Evolutionary conservation across 2,329 filamentous ascomycete species (phyloP), one percentile per base, ranked within the genome.

Genomic region (Aspergillus sp.): DNA sequence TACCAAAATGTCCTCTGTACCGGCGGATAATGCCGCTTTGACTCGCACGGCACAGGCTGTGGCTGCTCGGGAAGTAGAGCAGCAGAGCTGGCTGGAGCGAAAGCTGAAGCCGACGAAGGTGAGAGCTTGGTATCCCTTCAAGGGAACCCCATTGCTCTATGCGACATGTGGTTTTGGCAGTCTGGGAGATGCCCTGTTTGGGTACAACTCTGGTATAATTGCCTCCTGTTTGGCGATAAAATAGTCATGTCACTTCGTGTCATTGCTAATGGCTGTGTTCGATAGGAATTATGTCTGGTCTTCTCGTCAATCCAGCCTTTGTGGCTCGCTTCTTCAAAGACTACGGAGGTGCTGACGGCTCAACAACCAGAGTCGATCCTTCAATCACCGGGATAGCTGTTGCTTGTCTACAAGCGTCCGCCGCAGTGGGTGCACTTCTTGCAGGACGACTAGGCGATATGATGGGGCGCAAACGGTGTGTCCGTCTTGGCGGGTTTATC

Each of bases 81-180:
- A 74, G 38, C 57, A 69, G 17, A 63, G 68, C 39, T 76, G 73
- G 73, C 60, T 77, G 21, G 74, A 76, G 65, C 71, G 66, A 36
- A 67, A 61, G n/a, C 41, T 79, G 21, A 77, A 75, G 63, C 76
- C 76, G 1, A 75, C 66, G 59, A 76, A 70, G 32, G 64, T 76
- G 53, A 72, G 65, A 2, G 70, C 73, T 7, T 62, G 76, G 17
- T 79, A 78, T 60, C 76, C 76, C 0, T 70, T 78, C 68, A 76
- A 71, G 55, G 76, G 76, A 56, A n/a, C 62, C 8, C 61, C 64
- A 3, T 54, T 78, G 15, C 67, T 78, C 7, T 79, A 69, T 53
- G 70, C 73, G 41, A 78, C 76, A 21, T 78, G 76, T 62, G 76
- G 68, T 2, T 79, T 79, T 65, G 76, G 76, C 9, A 75, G 73